Base-by-base conservation (phyloP, 2,329 filamentous ascomycete genomes). In the Xylaria sp. region DNA sequence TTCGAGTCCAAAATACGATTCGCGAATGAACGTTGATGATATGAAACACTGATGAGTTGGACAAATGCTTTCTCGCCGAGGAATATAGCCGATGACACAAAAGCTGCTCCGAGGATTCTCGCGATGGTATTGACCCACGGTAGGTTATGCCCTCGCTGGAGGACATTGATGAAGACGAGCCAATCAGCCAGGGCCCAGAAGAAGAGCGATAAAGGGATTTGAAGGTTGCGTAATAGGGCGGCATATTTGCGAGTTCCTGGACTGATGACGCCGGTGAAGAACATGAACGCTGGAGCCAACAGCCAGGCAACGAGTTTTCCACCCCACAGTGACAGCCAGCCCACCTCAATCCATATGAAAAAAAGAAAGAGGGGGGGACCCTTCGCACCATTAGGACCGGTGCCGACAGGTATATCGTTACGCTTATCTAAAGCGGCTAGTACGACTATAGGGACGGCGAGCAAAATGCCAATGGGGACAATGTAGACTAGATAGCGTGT, bases 1-100 rank as follows among this genome's bases (percentile, higher is more conserved):
- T 99, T 98, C 28, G 94, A 97, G 48, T 93, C 90, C 79, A 93
- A 92, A 84, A 99, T 98, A 60, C 89, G 85, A 71, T 89, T 88
- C 74, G 92, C 89, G 79, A 96, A 96, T 55, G 93, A 94, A 72
- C 93, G 90, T 75, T 93, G 90, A 78, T 96, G 93, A 78, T 96
- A 96, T 68, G 91, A 91, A 78, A 96, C 92, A 76, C 91, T 93
- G 77, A 96, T 94, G 68, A 95, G 84, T 79, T 95, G 93, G 39
- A 96, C 90, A 70, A 95, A 84, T 66, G 90, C 83, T 80, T 93
- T 93, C 80, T 96, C 92, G n/a, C 83, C 88, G 18, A 95, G 85
- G 68, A 93, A 89, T 20, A 95, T 86, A 58, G 91, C 84, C 0
- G 90, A 87, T 10, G 89, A 91, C 46, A 91, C 86, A 55, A 94